Conservation (phyloP, 352 stramenopile species). For the Aphanomyces euteiches region DNA sequence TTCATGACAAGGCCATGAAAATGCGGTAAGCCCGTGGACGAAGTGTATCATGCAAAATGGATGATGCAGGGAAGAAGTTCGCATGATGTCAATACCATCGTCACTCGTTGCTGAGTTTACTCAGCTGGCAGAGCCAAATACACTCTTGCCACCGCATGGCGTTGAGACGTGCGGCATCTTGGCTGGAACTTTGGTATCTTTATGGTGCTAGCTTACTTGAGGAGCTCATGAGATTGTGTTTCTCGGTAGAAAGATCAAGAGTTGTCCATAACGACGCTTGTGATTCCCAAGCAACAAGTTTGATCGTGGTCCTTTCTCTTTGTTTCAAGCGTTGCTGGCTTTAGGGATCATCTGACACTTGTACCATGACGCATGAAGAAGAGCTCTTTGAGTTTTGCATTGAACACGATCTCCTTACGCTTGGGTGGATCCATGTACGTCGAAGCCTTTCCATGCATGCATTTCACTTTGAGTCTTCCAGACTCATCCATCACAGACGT, state of each 20-base stretch:
- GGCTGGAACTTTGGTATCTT: slow-evolving; percentile 63
- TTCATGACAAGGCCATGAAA: slow-evolving; percentile 7
- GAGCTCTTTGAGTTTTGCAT: slow-evolving; percentile 87
- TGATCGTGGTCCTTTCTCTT: background rate
- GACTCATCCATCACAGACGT: slow-evolving; percentile 85
- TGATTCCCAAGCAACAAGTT: slow-evolving; percentile 85
- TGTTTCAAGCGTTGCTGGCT: background rate
- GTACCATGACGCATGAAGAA: slow-evolving; percentile 83
- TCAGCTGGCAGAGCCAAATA: slow-evolving; percentile 74
- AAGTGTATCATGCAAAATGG: background rate
- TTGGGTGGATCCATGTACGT: slow-evolving; percentile 88
- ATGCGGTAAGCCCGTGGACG: background rate
- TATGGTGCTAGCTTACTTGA: background rate
- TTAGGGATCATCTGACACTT: slow-evolving; percentile 82
- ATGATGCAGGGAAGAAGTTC: slow-evolving; percentile 33
- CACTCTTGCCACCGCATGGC: slow-evolving; percentile 59
- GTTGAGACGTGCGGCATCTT: slow-evolving; percentile 91
- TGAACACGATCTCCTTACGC: slow-evolving; percentile 75
- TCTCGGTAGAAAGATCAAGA: slow-evolving; percentile 44
- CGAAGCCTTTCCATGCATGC: too few species aligned
- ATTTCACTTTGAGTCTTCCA: slow-evolving; percentile 29
- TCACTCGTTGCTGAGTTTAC: slow-evolving; percentile 75
- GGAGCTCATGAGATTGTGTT: slow-evolving; percentile 10
- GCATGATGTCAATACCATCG: slow-evolving; percentile 64
- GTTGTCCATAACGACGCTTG: slow-evolving; percentile 74